Percentiles rank a stretch among this genome's conserved stretches.
phyloP scores from a whole-genome alignment of 2,329 filamentous ascomycete species.

The Scortechinia acanthostroma region DNA sequence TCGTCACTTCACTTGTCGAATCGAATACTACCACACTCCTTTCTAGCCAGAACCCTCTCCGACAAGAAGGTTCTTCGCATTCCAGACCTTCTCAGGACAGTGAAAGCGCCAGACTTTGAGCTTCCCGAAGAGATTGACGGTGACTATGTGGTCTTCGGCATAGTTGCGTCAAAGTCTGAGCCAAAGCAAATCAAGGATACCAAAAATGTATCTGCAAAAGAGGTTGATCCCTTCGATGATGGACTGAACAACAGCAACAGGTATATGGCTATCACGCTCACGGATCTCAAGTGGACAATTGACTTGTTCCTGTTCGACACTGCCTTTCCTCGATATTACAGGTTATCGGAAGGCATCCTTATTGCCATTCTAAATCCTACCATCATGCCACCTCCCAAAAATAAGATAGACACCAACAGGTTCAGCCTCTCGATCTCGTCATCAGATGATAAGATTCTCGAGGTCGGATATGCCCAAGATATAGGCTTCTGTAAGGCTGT shows the following conservation, averaged over 20 bases:
- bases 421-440: conserved; percentile 52
- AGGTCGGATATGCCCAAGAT: conserved; percentile 51
- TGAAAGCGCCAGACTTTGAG: conserved; percentile 51
- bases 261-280: conserved; percentile 57
- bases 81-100: conserved; percentile 46
- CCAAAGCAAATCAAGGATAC: conserved; percentile 45
- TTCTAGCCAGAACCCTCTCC: conserved; percentile 43
- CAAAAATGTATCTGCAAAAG: conserved; percentile 24
- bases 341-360: conserved; percentile 50
- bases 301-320: conserved; percentile 60
- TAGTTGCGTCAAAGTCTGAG: conserved; percentile 55
- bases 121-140: conserved; percentile 47
- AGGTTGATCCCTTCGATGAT: conserved; percentile 30
- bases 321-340: conserved; percentile 58
- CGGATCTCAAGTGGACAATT: conserved; percentile 57
- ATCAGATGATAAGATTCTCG: conserved; percentile 55
- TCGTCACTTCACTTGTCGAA: conserved; percentile 51
- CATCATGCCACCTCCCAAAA: conserved; percentile 54
- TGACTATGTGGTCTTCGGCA: conserved; percentile 56
- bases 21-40: conserved; percentile 48
- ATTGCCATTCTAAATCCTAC: conserved; percentile 57
- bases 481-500: conserved; percentile 52
- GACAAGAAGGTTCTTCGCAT: conserved; percentile 47
- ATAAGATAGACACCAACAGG: conserved; percentile 43
- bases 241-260: conserved; percentile 39